These are phyloP conservation scores for Boletus reticuloceps DNA, from an alignment of 768 basidiomycete species.

Conservation along the genomic window DNA sequence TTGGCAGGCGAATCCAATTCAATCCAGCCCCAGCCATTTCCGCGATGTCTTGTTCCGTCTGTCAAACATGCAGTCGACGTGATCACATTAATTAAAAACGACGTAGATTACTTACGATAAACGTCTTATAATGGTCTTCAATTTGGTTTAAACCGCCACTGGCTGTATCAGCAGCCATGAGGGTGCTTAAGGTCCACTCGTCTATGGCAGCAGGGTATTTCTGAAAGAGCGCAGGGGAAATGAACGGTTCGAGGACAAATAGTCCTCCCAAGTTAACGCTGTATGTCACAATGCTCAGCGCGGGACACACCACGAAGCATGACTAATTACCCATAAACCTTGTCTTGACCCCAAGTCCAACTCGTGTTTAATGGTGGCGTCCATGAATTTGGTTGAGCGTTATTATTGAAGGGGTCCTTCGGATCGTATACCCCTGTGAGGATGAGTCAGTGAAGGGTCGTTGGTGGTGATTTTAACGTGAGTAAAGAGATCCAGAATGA, in stretches of 20 bases:
- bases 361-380: slow-evolving; percentile 73
- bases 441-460: slow-evolving; percentile 1
- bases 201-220: slow-evolving; percentile 56
- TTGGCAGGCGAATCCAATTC: slow-evolving; percentile 79
- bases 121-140: slow-evolving; percentile 77
- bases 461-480: neutral
- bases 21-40: slow-evolving; percentile 85
- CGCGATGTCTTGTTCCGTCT: slow-evolving; percentile 91
- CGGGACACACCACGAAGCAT: slow-evolving; percentile 2
- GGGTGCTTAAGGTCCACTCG: slow-evolving; percentile 64
- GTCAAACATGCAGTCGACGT: slow-evolving; percentile 3
- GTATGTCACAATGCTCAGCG: slow-evolving; percentile 9
- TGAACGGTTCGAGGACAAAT: slow-evolving; percentile 79
- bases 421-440: slow-evolving; percentile 61
- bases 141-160: slow-evolving; percentile 64
- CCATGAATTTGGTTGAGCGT: slow-evolving; percentile 75
- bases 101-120: slow-evolving; percentile 56
- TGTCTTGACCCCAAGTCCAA: slow-evolving; percentile 69
- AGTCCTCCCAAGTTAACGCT: slow-evolving; percentile 74
- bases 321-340: slow-evolving; percentile 51
- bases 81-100: neutral
- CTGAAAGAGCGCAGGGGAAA: slow-evolving; percentile 61
- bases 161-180: slow-evolving; percentile 64
- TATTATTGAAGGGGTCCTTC: slow-evolving; percentile 71
- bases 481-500: neutral